phyloP scores from a whole-genome alignment of 1,139 yeast species.

The Citeromyces hawaiiensis region DNA sequence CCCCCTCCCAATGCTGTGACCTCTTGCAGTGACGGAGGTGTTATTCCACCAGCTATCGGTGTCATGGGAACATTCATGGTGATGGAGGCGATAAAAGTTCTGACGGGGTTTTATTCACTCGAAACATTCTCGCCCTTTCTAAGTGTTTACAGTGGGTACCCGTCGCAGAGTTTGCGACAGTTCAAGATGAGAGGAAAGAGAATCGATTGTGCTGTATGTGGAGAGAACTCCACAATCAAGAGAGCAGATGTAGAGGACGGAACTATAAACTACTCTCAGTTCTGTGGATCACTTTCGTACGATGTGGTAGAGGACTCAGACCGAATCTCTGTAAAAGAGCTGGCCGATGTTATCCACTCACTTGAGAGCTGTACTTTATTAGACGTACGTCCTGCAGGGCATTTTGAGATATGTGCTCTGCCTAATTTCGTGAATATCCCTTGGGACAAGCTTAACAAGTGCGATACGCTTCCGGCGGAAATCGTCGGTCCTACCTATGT shows the following conservation, averaged over 20 bases:
- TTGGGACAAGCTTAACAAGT: slow-evolving; percentile 31
- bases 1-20: slow-evolving; percentile 78
- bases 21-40: slow-evolving; percentile 91
- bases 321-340: slow-evolving; percentile 38
- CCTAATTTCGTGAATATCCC: slow-evolving; percentile 54
- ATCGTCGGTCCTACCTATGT: slow-evolving; percentile 22
- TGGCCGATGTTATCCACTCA: slow-evolving; percentile 12
- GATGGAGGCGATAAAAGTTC: slow-evolving; percentile 66
- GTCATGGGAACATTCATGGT: slow-evolving; percentile 85
- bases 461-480: slow-evolving; percentile 13
- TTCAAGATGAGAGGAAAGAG: slow-evolving; percentile 74
- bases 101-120: slow-evolving; percentile 39
- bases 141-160: slow-evolving; percentile 60
- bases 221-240: slow-evolving; percentile 33
- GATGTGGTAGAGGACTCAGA: slow-evolving; percentile 28
- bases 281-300: slow-evolving; percentile 56
- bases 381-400: slow-evolving; percentile 78
- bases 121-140: slow-evolving; percentile 56
- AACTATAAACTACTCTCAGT: slow-evolving; percentile 46
- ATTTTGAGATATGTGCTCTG: slow-evolving; percentile 53
- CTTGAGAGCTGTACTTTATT: slow-evolving; percentile 21
- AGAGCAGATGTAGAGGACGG: slow-evolving; percentile 29
- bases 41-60: slow-evolving; percentile 92
- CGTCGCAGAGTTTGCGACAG: slow-evolving; percentile 52
- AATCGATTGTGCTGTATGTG: slow-evolving; percentile 51